Conservation (phyloP, 176 grass and related monocot species). For the Cenchrus americanus region DNA sequence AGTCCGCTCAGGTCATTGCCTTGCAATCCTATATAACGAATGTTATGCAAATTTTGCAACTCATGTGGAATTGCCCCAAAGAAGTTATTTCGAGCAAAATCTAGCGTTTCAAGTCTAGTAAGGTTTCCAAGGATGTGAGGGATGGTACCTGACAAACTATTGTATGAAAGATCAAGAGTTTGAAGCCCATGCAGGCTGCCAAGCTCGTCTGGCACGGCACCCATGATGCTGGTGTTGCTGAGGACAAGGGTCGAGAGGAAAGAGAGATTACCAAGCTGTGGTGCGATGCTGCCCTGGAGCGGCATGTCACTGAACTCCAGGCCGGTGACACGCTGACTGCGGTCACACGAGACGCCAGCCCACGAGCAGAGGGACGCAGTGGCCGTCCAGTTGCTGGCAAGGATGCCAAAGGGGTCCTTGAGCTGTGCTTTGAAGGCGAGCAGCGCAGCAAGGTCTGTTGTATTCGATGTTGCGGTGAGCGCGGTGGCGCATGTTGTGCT, state of each 20-base stretch:
- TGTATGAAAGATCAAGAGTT: conserved; percentile 26
- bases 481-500: neutral
- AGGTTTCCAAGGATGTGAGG: conserved; percentile 44
- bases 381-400: conserved; percentile 42
- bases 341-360: conserved; percentile 39
- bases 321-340: conserved; percentile 21
- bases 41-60: conserved; percentile 15
- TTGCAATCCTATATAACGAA: neutral
- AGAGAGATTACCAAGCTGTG: conserved; percentile 47
- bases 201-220: conserved; percentile 25
- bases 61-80: conserved; percentile 31
- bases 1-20: conserved; percentile 32
- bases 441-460: conserved; percentile 40
- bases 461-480: neutral
- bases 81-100: conserved; percentile 25
- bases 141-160: conserved; percentile 48
- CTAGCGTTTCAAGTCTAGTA: conserved; percentile 15
- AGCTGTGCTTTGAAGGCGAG: conserved; percentile 49
- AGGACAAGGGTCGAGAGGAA: conserved; percentile 48
- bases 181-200: conserved; percentile 25
- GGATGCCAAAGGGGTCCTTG: conserved; percentile 37
- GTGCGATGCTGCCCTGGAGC: conserved; percentile 23
- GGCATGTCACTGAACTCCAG: conserved; percentile 16
- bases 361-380: conserved; percentile 42
- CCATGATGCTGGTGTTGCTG: conserved; percentile 26